Evolutionary conservation across 305 asterid genomes (phyloP).

Genomic region (Caryopteris hybrid): DNA sequence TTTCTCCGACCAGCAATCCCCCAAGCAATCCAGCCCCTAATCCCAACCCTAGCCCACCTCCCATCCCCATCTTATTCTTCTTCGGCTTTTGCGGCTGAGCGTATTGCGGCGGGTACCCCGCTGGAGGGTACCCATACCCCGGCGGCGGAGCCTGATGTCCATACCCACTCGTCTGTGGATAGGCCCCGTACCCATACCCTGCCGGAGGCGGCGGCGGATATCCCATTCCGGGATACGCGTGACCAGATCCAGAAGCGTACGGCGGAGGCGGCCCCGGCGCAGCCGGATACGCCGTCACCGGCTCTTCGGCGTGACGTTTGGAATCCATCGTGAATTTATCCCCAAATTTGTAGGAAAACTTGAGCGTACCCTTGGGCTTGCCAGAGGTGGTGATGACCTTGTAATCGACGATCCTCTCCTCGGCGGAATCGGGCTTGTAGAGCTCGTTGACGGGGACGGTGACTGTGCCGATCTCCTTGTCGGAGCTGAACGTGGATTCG

Average conservation of each 20-base stretch:
- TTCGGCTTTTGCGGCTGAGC: constrained; percentile 41
- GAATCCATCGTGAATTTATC: constrained; percentile 40
- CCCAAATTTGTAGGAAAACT: constrained; percentile 58
- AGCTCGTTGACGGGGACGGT: constrained; percentile 56
- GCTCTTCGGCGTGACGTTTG: constrained; percentile 22
- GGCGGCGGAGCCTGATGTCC: constrained; percentile 30
- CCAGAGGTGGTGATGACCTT: constrained; percentile 50
- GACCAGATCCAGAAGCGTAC: constrained; percentile 13
- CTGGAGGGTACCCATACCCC: constrained; percentile 27
- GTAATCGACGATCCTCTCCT: constrained; percentile 42
- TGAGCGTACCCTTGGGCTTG: constrained; percentile 62
- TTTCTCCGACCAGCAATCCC: constrained; percentile 78
- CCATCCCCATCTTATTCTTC: constrained; percentile 44
- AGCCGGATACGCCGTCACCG: constrained; percentile 52
- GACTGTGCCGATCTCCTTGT: constrained; percentile 55
- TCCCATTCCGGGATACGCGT: constrained; percentile 25
- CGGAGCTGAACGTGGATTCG: constrained; percentile 33
- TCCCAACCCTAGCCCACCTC: constrained; percentile 66
- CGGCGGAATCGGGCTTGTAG: constrained; percentile 19
- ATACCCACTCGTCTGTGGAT: constrained; percentile 22
- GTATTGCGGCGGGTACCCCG: constrained; percentile 12
- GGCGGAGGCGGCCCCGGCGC: constrained; percentile 19
- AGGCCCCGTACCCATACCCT: constrained; percentile 21
- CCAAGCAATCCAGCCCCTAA: constrained; percentile 88
- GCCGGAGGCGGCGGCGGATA: constrained; percentile 20